Evolutionary conservation across 1,139 yeast genomes (phyloP).

Genomic region (Magnusiomyces suaveolens): DNA sequence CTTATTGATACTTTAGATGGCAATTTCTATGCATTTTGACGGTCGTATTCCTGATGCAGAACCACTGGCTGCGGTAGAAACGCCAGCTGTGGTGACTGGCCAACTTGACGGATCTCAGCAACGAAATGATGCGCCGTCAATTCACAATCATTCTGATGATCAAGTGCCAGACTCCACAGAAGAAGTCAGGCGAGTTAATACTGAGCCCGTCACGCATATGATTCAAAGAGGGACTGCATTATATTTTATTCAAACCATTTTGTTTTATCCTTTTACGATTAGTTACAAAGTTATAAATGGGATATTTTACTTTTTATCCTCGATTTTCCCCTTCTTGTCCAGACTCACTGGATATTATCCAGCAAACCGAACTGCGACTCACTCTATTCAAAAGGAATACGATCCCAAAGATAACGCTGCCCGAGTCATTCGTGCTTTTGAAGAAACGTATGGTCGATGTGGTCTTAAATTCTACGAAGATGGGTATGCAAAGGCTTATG

Average conservation of each 20-base stretch:
- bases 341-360: slow-evolving; percentile 33
- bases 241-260: slow-evolving; percentile 25
- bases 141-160: too few relatives aligned
- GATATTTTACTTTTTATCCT: slow-evolving; percentile 27
- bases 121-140: too few relatives aligned
- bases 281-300: slow-evolving; percentile 27
- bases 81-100: slow-evolving; percentile 3
- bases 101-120: neutral
- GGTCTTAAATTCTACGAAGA: slow-evolving; percentile 47
- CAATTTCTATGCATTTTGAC: slow-evolving; percentile 28
- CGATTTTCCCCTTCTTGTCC: slow-evolving; percentile 31
- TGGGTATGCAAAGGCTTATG: slow-evolving; percentile 67
- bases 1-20: slow-evolving; percentile 15
- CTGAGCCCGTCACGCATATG: slow-evolving; percentile 19
- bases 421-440: slow-evolving; percentile 34
- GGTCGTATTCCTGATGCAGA: slow-evolving; percentile 15
- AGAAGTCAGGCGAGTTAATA: slow-evolving; percentile 18
- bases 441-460: slow-evolving; percentile 30
- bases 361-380: slow-evolving; percentile 27
- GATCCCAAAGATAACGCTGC: slow-evolving; percentile 37
- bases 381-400: slow-evolving; percentile 28
- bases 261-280: slow-evolving; percentile 29
- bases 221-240: slow-evolving; percentile 18
- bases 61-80: neutral
- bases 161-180: too few relatives aligned